phyloP scores from a whole-genome alignment of 257 asterid species.

The Scutellaria barbata region DNA sequence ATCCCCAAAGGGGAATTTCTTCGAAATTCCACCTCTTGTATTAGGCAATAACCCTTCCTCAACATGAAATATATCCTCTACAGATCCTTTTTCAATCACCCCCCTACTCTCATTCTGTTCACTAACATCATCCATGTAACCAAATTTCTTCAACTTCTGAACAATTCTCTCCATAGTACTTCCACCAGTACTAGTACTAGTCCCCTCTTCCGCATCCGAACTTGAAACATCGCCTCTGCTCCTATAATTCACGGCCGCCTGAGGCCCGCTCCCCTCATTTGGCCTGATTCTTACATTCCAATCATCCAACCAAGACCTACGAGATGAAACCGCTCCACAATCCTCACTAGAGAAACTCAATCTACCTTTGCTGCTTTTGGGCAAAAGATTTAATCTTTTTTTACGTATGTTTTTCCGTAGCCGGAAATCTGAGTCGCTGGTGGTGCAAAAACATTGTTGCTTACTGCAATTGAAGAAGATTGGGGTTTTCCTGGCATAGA shows the following conservation, averaged over 20 bases:
- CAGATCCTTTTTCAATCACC: slow-evolving; percentile 70
- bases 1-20: slow-evolving; percentile 63
- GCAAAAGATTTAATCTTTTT: slow-evolving; percentile 43
- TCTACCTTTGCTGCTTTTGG: slow-evolving; percentile 32
- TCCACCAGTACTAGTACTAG: slow-evolving; percentile 57
- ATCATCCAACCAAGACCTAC: slow-evolving; percentile 72
- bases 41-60: slow-evolving; percentile 87
- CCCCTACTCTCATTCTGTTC: slow-evolving; percentile 44
- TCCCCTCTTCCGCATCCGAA: slow-evolving; percentile 74
- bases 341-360: slow-evolving; percentile 37
- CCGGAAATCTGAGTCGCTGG: slow-evolving; percentile 39
- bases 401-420: slow-evolving; percentile 45
- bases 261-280: slow-evolving; percentile 50
- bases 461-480: slow-evolving; percentile 54
- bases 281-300: slow-evolving; percentile 58
- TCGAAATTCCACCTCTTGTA: slow-evolving; percentile 79
- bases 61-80: slow-evolving; percentile 81
- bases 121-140: slow-evolving; percentile 70
- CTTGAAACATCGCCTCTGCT: slow-evolving; percentile 62
- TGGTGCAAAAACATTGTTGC: slow-evolving; percentile 43
- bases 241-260: slow-evolving; percentile 55
- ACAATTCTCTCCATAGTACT: slow-evolving; percentile 95
- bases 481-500: slow-evolving; percentile 47
- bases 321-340: slow-evolving; percentile 39
- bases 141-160: slow-evolving; percentile 82